Conservation (phyloP, 164 flowering plant genomes). For the Magnolia sinica region DNA sequence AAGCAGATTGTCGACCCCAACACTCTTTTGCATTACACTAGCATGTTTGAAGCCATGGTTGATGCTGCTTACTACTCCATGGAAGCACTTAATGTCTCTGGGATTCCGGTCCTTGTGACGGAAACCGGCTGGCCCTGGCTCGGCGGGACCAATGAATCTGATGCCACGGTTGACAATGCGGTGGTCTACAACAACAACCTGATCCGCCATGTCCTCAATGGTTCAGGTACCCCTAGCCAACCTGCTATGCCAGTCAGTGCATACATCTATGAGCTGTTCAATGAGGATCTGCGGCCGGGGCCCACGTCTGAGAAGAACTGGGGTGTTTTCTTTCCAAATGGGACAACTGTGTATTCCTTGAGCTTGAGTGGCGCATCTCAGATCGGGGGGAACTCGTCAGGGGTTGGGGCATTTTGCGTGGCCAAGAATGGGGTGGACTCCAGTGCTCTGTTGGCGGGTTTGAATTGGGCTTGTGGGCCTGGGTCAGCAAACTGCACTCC, state of each 20-base stretch:
- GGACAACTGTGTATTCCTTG: constrained; percentile 47
- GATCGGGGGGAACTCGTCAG: constrained; percentile 42
- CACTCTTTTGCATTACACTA: constrained; percentile 70
- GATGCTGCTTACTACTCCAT: constrained; percentile 79
- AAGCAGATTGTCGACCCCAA: constrained; percentile 79
- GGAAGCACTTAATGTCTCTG: constrained; percentile 60
- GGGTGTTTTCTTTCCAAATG: constrained; percentile 60
- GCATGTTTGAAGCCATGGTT: constrained; percentile 68
- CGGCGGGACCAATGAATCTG: constrained; percentile 69
- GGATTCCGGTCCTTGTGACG: constrained; percentile 59
- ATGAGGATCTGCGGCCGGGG: constrained; percentile 65
- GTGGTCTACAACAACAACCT: constrained; percentile 62
- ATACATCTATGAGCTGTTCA: constrained; percentile 71
- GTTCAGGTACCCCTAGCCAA: constrained; percentile 72
- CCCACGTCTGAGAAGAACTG: constrained; percentile 61
- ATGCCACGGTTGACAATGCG: constrained; percentile 68
- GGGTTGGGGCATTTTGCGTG: constrained; percentile 56
- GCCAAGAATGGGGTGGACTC: constrained; percentile 55
- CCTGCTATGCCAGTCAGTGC: constrained; percentile 55
- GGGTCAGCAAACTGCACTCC: constrained; percentile 69
- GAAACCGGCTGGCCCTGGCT: constrained; percentile 84
- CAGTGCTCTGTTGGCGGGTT: constrained; percentile 45
- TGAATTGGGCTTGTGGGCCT: constrained; percentile 90
- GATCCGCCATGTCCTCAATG: constrained; percentile 49
- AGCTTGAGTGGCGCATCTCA: constrained; percentile 27